Evolutionary conservation across 2,329 filamentous ascomycete genomes (phyloP).

Genomic region (Colletotrichum navitas): DNA sequence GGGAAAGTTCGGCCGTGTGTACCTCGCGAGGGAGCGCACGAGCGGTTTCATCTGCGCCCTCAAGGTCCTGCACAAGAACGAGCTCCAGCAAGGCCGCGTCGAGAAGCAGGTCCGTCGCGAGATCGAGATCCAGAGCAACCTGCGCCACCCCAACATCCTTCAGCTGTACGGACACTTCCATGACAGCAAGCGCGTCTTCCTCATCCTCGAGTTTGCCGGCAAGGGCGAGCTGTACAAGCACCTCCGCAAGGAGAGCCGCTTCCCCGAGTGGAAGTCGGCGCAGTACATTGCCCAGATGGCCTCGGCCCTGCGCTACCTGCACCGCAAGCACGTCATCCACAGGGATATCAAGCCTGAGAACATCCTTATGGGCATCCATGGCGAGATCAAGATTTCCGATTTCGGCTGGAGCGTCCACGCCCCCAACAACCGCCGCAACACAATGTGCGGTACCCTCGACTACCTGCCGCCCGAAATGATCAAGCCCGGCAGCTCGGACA

Average conservation of each 20-base stretch:
- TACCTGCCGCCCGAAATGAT: conserved; percentile 99
- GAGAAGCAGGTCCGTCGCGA: conserved; percentile 90
- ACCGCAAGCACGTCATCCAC: conserved; percentile 98
- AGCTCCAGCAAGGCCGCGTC: conserved; percentile 81
- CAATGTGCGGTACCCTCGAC: conserved; percentile 97
- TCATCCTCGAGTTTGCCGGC: conserved; percentile 88
- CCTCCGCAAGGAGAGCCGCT: conserved; percentile 80
- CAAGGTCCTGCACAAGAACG: conserved; percentile 88
- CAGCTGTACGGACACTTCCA: conserved; percentile 90
- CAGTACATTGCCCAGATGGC: conserved; percentile 93
- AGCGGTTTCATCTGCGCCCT: conserved; percentile 88
- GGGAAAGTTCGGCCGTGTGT: conserved; percentile 89
- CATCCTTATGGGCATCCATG: conserved; percentile 94
- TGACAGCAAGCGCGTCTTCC: conserved; percentile 87
- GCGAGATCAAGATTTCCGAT: conserved; percentile 98
- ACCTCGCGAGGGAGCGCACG: conserved; percentile 83
- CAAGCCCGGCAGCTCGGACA: conserved; percentile 81
- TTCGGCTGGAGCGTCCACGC: conserved; percentile 99
- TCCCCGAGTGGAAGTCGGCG: conserved; percentile 87
- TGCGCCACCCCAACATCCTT: conserved; percentile 87
- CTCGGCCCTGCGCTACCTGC: conserved; percentile 88
- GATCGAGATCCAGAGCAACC: conserved; percentile 90
- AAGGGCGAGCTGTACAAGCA: conserved; percentile 92
- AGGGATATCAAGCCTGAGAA: conserved; percentile 98
- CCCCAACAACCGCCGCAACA: conserved; percentile 91